Evolutionary conservation across 106 monocot species (phyloP).

Genomic region (Dendrobium nobile): DNA sequence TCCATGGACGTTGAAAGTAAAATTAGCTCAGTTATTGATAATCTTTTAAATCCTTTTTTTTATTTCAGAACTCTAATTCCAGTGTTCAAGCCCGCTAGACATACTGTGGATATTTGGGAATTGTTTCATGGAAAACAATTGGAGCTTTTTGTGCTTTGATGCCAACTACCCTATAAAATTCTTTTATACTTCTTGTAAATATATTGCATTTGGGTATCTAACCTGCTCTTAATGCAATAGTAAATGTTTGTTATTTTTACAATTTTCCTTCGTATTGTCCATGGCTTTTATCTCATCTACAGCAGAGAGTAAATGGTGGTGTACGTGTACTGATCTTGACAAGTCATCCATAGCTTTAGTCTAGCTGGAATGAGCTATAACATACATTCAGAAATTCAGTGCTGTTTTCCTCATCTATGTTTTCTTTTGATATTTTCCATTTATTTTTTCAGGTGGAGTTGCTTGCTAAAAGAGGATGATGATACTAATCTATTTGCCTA

Average conservation of each 20-base stretch:
- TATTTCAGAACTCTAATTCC: neutral
- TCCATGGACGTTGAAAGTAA: neutral
- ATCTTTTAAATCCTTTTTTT: neutral
- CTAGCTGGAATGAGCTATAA: neutral
- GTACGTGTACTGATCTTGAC: neutral
- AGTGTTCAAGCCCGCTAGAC: neutral
- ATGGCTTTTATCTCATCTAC: neutral
- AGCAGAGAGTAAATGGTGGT: neutral
- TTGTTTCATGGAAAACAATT: neutral
- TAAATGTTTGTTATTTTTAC: neutral
- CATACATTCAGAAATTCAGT: neutral
- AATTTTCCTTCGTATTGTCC: neutral
- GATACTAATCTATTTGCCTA: constrained; percentile 81
- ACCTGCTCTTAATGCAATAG: neutral
- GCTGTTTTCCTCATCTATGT: neutral
- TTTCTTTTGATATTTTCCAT: neutral
- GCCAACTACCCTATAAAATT: neutral
- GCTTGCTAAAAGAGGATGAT: constrained; percentile 63
- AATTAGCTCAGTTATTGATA: neutral
- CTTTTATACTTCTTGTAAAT: neutral
- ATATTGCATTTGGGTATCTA: neutral
- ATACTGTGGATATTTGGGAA: neutral
- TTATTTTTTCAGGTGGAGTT: constrained; percentile 97
- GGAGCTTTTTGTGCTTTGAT: neutral
- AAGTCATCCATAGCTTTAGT: neutral